A percentile compares a stretch with the other conserved stretches of the same genome.
Evolutionary conservation across 495 filamentous ascomycete genomes (phyloP).

Genomic region (Aspergillus funiculosus): DNA sequence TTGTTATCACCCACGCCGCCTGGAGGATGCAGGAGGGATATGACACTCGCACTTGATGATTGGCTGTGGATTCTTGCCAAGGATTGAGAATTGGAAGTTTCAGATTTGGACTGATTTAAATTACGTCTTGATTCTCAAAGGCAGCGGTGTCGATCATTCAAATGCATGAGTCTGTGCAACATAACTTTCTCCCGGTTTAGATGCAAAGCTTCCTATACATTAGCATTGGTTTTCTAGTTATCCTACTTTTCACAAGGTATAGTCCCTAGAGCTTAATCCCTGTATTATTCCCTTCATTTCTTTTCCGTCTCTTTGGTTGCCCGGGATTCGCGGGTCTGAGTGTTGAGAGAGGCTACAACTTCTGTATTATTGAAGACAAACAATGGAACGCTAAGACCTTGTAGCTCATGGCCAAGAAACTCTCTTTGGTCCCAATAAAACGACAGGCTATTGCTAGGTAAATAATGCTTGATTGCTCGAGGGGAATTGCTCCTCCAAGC

Average conservation of each 20-base stretch:
- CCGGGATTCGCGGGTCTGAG: no score
- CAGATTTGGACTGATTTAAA: slow-evolving; percentile 14
- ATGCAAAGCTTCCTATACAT: neutral
- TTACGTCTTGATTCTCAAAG: slow-evolving; percentile 1
- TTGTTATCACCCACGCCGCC: no score
- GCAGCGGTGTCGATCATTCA: slow-evolving; percentile 11
- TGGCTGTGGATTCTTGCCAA: slow-evolving; percentile 17
- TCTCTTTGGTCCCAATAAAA: slow-evolving; percentile 12
- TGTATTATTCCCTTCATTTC: no score
- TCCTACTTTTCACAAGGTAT: neutral
- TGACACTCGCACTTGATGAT: slow-evolving; percentile 10
- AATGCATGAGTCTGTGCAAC: slow-evolving; percentile 15
- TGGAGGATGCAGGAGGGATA: no score
- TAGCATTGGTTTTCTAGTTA: neutral
- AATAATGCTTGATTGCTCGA: slow-evolving; percentile 21
- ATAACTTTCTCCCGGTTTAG: neutral
- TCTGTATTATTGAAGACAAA: neutral
- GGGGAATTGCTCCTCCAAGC: no score
- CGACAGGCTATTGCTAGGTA: slow-evolving; percentile 15
- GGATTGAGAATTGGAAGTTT: slow-evolving; percentile 18
- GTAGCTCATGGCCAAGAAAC: slow-evolving; percentile 13
- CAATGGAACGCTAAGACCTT: slow-evolving; percentile 5
- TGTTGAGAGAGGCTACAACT: no score
- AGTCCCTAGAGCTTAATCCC: no score
- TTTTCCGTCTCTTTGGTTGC: no score